Evolutionary conservation across 352 stramenopile species (phyloP).

Genomic region (Pythium brachiatum): DNA sequence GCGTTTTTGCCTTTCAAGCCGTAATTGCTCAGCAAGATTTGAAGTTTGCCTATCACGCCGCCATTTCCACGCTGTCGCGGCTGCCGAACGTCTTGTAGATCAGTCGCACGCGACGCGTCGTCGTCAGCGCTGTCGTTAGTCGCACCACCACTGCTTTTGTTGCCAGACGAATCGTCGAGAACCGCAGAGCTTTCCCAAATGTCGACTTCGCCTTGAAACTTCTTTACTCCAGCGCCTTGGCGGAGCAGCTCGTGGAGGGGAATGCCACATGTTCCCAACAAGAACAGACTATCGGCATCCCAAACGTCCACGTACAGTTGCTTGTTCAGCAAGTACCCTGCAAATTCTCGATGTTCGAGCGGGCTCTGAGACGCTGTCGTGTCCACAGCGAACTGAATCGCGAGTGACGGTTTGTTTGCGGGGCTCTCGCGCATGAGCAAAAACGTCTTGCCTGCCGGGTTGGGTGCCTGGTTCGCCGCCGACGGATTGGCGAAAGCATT

Average conservation of each 20-base stretch:
- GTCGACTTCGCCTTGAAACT: conserved; percentile 84
- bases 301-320: conserved; percentile 91
- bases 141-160: neutral
- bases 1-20: conserved; percentile 46
- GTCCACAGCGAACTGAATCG: conserved; percentile 78
- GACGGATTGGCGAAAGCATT: conserved; percentile 44
- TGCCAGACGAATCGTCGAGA: neutral
- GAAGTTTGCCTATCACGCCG: conserved; percentile 56
- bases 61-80: neutral
- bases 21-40: conserved; percentile 90
- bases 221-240: conserved; percentile 87
- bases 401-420: conserved; percentile 59
- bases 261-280: conserved; percentile 80
- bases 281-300: conserved; percentile 91
- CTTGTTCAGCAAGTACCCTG: conserved; percentile 84
- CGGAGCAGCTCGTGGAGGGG: conserved; percentile 87
- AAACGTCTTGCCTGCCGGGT: conserved; percentile 30
- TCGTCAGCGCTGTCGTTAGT: neutral
- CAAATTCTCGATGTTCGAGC: conserved; percentile 76
- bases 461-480: conserved; percentile 15
- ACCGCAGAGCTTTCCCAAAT: conserved; percentile 13
- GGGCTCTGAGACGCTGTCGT: conserved; percentile 53
- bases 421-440: conserved; percentile 65
- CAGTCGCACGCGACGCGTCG: neutral
- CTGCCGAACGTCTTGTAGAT: conserved; percentile 11